These are phyloP conservation scores for Penicillium fuscoglaucum DNA, from an alignment of 2,329 filamentous ascomycete species.

Conservation along the genomic window DNA sequence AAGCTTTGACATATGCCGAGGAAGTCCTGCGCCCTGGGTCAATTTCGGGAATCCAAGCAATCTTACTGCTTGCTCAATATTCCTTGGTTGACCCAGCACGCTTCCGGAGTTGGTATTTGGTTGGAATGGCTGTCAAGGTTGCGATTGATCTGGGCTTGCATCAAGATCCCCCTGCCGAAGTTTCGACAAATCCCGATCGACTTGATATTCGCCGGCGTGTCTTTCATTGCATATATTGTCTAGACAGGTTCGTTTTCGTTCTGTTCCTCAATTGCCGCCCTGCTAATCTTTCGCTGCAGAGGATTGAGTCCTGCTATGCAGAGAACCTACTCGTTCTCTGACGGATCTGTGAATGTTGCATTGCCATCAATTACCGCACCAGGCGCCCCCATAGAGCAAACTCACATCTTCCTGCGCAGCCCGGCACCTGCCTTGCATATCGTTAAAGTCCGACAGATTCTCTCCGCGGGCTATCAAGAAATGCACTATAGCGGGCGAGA, in stretches of 20 bases:
- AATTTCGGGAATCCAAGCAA: slow-evolving; percentile 79
- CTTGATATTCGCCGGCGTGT: slow-evolving; percentile 78
- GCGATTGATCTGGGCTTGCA: slow-evolving; percentile 89
- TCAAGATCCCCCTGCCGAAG: slow-evolving; percentile 77
- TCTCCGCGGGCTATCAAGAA: slow-evolving; percentile 87
- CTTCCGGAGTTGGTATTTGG: slow-evolving; percentile 91
- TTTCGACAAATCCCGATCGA: slow-evolving; percentile 65
- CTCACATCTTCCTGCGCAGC: slow-evolving; percentile 53
- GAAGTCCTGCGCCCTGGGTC: slow-evolving; percentile 82
- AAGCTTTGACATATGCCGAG: slow-evolving; percentile 75
- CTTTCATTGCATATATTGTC: slow-evolving; percentile 86
- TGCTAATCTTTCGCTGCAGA: slow-evolving; percentile 46
- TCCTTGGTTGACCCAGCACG: slow-evolving; percentile 85
- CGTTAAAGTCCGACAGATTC: slow-evolving; percentile 78
- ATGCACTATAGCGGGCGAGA: slow-evolving; percentile 76
- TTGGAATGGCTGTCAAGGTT: slow-evolving; percentile 84
- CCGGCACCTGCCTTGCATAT: slow-evolving; percentile 73
- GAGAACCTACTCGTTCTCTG: slow-evolving; percentile 88
- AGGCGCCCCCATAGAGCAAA: slow-evolving; percentile 45
- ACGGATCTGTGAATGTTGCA: slow-evolving; percentile 81
- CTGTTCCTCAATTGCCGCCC: background rate
- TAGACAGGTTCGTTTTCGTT: slow-evolving; percentile 67
- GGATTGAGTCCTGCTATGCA: slow-evolving; percentile 86
- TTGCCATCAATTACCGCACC: slow-evolving; percentile 59
- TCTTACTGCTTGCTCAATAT: slow-evolving; percentile 84